Conservation (phyloP, 1,139 yeast genomes). For the Candida sanyaensis region DNA sequence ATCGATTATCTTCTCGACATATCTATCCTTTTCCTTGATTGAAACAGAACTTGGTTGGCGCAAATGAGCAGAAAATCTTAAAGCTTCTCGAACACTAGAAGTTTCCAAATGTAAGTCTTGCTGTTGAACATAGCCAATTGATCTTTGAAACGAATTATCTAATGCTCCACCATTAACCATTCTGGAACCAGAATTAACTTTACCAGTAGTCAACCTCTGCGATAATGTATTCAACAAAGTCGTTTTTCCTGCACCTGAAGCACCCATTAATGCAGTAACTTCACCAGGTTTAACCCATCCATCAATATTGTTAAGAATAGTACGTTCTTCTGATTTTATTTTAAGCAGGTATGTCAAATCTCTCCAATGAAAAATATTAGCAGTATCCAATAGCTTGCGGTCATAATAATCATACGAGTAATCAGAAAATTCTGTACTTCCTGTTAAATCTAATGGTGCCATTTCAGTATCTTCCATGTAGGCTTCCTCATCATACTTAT, state of each 20-base stretch:
- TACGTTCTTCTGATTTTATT: conserved; percentile 62
- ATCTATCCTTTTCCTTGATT: conserved; percentile 31
- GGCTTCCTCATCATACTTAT: conserved; percentile 10
- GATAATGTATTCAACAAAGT: conserved; percentile 34
- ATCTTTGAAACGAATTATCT: conserved; percentile 40
- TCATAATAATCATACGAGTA: conserved; percentile 33
- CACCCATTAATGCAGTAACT: conserved; percentile 32
- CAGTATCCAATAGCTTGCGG: conserved; percentile 12
- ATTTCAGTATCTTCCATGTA: conserved; percentile 18
- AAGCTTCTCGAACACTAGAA: conserved; percentile 41
- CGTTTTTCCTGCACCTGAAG: conserved; percentile 39
- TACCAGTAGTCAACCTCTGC: conserved; percentile 36
- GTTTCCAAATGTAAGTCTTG: conserved; percentile 41
- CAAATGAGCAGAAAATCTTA: conserved; percentile 36
- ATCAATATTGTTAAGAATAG: conserved; percentile 62
- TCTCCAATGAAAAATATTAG: conserved; percentile 69
- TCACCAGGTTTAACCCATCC: conserved; percentile 55
- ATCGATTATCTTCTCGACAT: conserved; percentile 38
- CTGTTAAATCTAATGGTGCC: conserved; percentile 15
- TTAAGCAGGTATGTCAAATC: conserved; percentile 72
- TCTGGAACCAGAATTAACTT: conserved; percentile 33
- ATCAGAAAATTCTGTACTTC: conserved; percentile 22
- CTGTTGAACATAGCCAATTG: conserved; percentile 45
- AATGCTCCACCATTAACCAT: conserved; percentile 35
- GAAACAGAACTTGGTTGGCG: conserved; percentile 35